These are phyloP conservation scores for Solanum aculeatissimum DNA, from an alignment of 305 asterid species.

Conservation along the genomic window DNA sequence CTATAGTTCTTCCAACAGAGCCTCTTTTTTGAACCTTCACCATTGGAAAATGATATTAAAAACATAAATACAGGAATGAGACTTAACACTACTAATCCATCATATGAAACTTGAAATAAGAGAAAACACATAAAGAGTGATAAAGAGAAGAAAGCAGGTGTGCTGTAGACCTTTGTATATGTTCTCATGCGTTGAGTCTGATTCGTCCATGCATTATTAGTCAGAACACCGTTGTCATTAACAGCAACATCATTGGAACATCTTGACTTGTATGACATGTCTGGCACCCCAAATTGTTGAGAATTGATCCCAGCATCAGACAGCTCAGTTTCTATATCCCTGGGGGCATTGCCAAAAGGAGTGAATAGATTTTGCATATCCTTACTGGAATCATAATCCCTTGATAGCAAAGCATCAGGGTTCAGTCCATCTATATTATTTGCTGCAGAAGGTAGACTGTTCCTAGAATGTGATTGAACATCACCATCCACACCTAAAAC, in stretches of 20 bases:
- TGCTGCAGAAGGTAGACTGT: constrained; percentile 37
- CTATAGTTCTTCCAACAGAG: constrained; percentile 93
- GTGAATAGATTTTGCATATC: constrained; percentile 80
- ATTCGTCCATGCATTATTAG: constrained; percentile 64
- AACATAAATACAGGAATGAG: background rate
- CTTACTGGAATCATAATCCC: constrained; percentile 85
- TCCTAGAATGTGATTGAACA: constrained; percentile 60
- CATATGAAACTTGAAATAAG: background rate
- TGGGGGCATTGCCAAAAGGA: constrained; percentile 45
- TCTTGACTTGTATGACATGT: constrained; percentile 59
- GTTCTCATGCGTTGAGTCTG: constrained; percentile 92
- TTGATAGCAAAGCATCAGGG: constrained; percentile 82
- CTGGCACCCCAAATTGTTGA: constrained; percentile 65
- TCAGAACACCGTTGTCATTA: constrained; percentile 45
- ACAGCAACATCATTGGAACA: constrained; percentile 59
- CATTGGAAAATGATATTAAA: constrained; percentile 1
- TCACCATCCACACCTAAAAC: constrained; percentile 57
- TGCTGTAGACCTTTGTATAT: constrained; percentile 67
- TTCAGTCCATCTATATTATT: constrained; percentile 53
- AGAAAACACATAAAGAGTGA: background rate
- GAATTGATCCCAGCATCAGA: constrained; percentile 62
- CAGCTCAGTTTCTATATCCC: constrained; percentile 75
- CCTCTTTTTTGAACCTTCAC: constrained; percentile 96
- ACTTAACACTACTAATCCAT: background rate
- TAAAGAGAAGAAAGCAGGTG: background rate